Evolutionary conservation across 176 grass and related monocot species (phyloP), one percentile per base, ranked within the genome.

Genomic region (Urochloa ruziziensis): DNA sequence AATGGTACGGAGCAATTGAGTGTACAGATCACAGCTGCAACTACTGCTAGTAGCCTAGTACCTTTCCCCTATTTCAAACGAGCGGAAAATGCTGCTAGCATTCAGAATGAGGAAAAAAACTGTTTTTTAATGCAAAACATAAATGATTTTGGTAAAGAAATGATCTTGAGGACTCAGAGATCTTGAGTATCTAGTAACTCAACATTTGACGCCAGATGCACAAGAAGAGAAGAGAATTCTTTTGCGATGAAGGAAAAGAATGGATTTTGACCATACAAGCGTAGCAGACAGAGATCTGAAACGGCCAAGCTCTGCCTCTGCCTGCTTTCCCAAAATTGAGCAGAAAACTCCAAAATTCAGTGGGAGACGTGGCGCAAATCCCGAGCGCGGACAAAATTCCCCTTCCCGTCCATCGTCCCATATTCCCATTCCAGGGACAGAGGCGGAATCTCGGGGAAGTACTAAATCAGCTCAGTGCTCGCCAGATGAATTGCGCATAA

Each of bases 301-400:
- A 56, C 70, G 27, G 84, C 19, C 43, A 63, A 71, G 57, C 71
- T 77, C 62, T 82, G 58, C n/a, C n/a, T 2, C 8, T 35, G 6
- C n/a, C n/a, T 67, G 23, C 15, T 80, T 34, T 25, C 13, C 33
- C 21, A 54, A 17, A 74, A 19, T 0, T 6, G 10, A 2, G 65
- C 60, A 69, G 57, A 84, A 84, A 88, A 47, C 14, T 79, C 79
- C 73, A 86, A 90, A 86, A 77, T 58, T 37, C n/a, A 73, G 7
- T 15, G 7, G 5, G 64, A 73, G 51, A 90, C 66, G 88, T 83
- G 79, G 88, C 83, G 15, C 79, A 78, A 73, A 86, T 83, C 73
- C 48, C 18, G 17, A 83, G 84, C 66, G 57, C 46, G 76, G 61
- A 47, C 64, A 34, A 72, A 86, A 78, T 82, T 37, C 16, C 67